These are phyloP conservation scores for Phytophthora citricola DNA, from an alignment of 352 stramenopile genomes.

Conservation along the genomic window DNA sequence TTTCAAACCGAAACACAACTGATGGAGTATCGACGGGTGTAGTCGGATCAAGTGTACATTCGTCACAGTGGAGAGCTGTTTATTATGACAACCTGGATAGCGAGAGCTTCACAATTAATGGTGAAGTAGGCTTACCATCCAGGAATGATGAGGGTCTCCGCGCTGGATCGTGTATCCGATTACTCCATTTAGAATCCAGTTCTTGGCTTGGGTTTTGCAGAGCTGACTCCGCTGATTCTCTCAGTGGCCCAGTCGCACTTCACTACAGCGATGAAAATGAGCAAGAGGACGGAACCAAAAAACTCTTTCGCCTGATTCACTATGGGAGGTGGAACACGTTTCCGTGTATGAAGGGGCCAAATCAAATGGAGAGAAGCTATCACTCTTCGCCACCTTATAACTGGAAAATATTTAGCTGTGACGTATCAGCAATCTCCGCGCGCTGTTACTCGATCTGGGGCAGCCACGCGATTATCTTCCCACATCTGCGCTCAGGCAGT, in stretches of 20 bases:
- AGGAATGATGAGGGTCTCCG: constrained; percentile 40
- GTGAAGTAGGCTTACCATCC: constrained; percentile 5
- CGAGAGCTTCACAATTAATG: constrained; percentile 11
- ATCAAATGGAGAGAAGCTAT: constrained; percentile 62
- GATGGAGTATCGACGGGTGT: constrained; percentile 45
- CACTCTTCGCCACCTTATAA: constrained; percentile 62
- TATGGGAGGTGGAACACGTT: constrained; percentile 70
- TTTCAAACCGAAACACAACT: constrained; percentile 57
- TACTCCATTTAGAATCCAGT: constrained; percentile 72
- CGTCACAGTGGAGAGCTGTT: constrained; percentile 64
- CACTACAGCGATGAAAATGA: constrained; percentile 59
- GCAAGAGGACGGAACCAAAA: constrained; percentile 36
- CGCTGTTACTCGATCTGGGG: constrained; percentile 15
- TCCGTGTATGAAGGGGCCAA: constrained; percentile 61
- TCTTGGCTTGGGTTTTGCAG: constrained; percentile 63
- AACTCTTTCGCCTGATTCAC: constrained; percentile 51
- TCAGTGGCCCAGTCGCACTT: constrained; percentile 38
- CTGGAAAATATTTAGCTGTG: constrained; percentile 66
- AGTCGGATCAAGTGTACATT: constrained; percentile 64
- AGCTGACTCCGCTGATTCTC: constrained; percentile 1
- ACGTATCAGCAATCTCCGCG: constrained; percentile 31
- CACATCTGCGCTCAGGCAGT: constrained; percentile 43
- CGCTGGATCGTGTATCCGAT: constrained; percentile 60
- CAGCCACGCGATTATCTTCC: constrained; percentile 16
- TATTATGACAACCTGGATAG: constrained; percentile 54